phyloP scores from a whole-genome alignment of 257 asterid genomes.

The Leonotis leonurus region DNA sequence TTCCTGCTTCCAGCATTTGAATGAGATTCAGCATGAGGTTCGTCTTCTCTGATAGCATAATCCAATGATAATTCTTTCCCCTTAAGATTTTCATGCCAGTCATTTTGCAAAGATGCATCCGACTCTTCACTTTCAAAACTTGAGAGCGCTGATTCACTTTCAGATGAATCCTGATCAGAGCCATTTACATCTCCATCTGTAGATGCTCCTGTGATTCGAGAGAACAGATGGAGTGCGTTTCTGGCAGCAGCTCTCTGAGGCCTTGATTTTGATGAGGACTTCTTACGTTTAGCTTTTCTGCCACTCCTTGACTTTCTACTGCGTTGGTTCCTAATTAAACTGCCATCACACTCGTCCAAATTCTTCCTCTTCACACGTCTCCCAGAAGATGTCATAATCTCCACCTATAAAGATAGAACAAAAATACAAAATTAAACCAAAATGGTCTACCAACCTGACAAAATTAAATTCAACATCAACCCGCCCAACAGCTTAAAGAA shows the following conservation, averaged over 20 bases:
- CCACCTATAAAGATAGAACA: slow-evolving; percentile 41
- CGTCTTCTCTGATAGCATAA: slow-evolving; percentile 35
- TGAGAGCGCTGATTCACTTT: slow-evolving; percentile 62
- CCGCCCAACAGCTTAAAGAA: background rate
- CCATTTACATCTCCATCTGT: slow-evolving; percentile 55
- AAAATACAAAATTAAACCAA: background rate
- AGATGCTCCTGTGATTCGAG: slow-evolving; percentile 80
- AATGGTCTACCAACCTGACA: background rate
- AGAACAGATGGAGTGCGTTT: slow-evolving; percentile 89
- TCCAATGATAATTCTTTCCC: slow-evolving; percentile 66
- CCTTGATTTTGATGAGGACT: slow-evolving; percentile 62
- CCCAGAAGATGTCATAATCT: slow-evolving; percentile 85
- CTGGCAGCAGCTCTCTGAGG: slow-evolving; percentile 98
- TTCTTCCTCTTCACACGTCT: slow-evolving; percentile 90
- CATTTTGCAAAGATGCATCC: slow-evolving; percentile 50
- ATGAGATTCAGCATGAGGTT: slow-evolving; percentile 33
- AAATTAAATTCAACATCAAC: background rate
- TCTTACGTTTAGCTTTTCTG: slow-evolving; percentile 45
- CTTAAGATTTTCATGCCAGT: slow-evolving; percentile 41
- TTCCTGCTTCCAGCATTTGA: slow-evolving; percentile 44
- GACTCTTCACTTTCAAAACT: slow-evolving; percentile 68
- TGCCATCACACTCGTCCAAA: slow-evolving; percentile 55
- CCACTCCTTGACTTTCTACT: slow-evolving; percentile 54
- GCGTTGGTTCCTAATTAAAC: slow-evolving; percentile 32
- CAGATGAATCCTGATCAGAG: slow-evolving; percentile 57